phyloP scores from a whole-genome alignment of 495 filamentous ascomycete species.

The Jackrogersella multiformis region DNA sequence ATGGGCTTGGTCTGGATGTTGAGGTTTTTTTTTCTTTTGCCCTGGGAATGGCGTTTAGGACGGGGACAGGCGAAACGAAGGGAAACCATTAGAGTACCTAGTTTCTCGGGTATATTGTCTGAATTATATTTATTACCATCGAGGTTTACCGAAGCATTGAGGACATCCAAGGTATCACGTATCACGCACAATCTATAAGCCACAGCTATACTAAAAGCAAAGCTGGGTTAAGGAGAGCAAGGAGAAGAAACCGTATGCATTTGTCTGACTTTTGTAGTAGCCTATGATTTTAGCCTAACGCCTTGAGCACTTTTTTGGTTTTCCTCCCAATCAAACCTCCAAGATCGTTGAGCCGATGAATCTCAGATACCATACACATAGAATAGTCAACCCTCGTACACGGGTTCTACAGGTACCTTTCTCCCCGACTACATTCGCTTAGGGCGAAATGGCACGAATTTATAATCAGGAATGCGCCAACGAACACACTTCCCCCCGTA shows the following conservation, averaged over 20 bases:
- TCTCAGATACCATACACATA: constrained; percentile 7
- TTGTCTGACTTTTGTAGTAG: constrained; percentile 9
- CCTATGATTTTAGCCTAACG: constrained; percentile 6
- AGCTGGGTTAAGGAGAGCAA: background rate
- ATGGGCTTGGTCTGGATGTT: background rate
- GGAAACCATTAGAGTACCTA: no score
- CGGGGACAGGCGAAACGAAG: no score
- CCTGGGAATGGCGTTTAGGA: no score
- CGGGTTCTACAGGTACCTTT: background rate
- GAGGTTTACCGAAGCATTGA: no score
- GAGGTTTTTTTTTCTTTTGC: no score
- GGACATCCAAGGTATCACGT: no score
- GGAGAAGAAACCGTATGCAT: background rate
- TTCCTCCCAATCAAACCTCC: constrained; percentile 3
- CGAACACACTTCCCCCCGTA: no score
- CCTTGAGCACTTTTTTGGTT: background rate
- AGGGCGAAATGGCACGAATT: background rate
- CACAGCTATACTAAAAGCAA: background rate
- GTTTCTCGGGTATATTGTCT: no score
- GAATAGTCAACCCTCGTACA: background rate
- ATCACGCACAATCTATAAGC: background rate
- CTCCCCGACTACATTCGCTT: background rate
- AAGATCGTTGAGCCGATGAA: constrained; percentile 6
- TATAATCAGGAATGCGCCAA: background rate
- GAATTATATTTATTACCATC: no score